Base-by-base conservation (phyloP, 129 eudicot genomes). In the Lactuca sativa region DNA sequence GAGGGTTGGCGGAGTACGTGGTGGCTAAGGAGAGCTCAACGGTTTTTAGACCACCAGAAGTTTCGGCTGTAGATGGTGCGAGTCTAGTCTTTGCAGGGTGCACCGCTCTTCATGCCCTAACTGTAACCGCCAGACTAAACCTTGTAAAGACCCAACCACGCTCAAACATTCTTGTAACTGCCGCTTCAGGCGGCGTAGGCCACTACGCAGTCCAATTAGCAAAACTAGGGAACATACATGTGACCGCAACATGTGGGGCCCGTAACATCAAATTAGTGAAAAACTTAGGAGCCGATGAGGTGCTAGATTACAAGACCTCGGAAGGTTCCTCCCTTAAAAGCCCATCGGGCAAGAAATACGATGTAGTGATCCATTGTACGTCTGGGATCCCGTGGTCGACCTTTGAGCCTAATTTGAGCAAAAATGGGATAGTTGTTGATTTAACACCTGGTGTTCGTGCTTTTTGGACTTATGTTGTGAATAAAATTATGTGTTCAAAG, bases 131-230 rank as follows among this genome's bases (percentile, higher is more conserved):
- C 4, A 85, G 81, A 3, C 59, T 87, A 9, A 81, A 84, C 44
- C 83, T 87, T 7, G 89, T 84, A 9, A 79, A 77, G 15, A 84
- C 55, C 13, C 82, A 82, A 16, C 85, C 82, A 4, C 77, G 44
- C 44, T 78, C 78, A 53, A 87, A 84, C 73, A 62, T 87, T 16
- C 83, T 87, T 3, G 58, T 84, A 58, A 84, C 95, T 1, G 89
- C 89, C 1, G 89, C 84, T 5, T 84, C 89, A 0, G 89, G 95
- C 7, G 90, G 95, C 2, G 95, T 87, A 9, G 95, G 95, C 21
- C 95, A 87, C 71, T 84, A 78, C 5, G 95, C 87, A 0, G 89
- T 87, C 53, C 95, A 87, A 57, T 75, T 87, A 3, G 95, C 95
- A 2, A 87, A 87, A 58, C 79, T 84, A 2, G 85, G 89, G 4